Conservation (phyloP, 1,139 yeast genomes). For the Pneumocystis jirovecii region DNA sequence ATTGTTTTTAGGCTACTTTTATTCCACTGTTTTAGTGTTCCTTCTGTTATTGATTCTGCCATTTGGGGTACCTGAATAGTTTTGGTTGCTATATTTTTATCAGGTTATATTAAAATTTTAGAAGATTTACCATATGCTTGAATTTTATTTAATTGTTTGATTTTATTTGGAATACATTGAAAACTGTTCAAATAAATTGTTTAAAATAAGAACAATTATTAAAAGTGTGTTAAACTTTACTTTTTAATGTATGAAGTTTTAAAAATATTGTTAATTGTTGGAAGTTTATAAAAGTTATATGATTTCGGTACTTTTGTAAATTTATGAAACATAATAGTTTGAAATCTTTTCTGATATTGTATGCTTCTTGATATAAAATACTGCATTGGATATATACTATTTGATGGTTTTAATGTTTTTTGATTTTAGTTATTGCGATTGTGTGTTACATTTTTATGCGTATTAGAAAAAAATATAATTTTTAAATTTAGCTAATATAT, state of each 20-base stretch:
- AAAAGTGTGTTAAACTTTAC: neutral
- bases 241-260: neutral
- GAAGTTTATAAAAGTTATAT: neutral
- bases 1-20: slow-evolving; percentile 19
- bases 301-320: neutral
- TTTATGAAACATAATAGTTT: neutral
- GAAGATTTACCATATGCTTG: neutral
- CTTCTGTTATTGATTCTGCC: slow-evolving; percentile 98
- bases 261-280: neutral
- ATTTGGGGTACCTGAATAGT: slow-evolving; percentile 86
- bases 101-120: neutral
- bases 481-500: neutral
- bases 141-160: neutral
- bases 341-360: neutral
- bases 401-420: neutral
- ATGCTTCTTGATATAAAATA: neutral
- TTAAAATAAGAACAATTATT: neutral
- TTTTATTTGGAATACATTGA: neutral
- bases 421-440: neutral
- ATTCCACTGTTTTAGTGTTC: slow-evolving; percentile 70
- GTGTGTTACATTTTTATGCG: neutral
- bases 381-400: neutral
- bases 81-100: slow-evolving; percentile 13
- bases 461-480: neutral
- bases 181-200: neutral